Evolutionary conservation across 345 rosid species (phyloP).

Genomic region (Conringia planisiliqua): DNA sequence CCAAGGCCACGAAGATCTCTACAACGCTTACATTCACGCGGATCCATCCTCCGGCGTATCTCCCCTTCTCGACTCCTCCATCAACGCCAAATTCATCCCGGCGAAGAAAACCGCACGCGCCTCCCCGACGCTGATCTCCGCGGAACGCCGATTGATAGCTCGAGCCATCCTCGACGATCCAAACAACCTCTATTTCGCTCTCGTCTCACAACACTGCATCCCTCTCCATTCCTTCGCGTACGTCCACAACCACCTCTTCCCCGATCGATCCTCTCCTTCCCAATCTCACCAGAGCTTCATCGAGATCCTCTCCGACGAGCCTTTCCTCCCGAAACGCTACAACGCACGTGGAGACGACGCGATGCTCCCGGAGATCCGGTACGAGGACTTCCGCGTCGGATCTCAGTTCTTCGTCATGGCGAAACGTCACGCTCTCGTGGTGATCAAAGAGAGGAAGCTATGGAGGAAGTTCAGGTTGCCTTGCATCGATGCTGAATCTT

Average conservation of each 20-base stretch:
- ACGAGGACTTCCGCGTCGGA: conserved; percentile 64
- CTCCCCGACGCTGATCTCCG: conserved; percentile 69
- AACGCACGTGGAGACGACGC: conserved; percentile 52
- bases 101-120: conserved; percentile 61
- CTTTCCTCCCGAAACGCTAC: conserved; percentile 60
- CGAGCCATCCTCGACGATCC: conserved; percentile 80
- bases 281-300: conserved; percentile 48
- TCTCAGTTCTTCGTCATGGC: conserved; percentile 84
- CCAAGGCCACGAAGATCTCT: conserved; percentile 45
- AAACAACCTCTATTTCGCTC: conserved; percentile 68
- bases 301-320: conserved; percentile 64
- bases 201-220: conserved; percentile 72
- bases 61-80: conserved; percentile 28
- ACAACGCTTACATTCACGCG: conserved; percentile 77
- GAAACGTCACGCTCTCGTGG: conserved; percentile 64
- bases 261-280: conserved; percentile 10
- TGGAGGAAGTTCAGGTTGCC: conserved; percentile 80
- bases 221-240: conserved; percentile 78
- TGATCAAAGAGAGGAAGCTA: conserved; percentile 53
- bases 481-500: conserved; percentile 48
- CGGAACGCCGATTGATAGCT: conserved; percentile 72
- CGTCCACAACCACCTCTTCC: conserved; percentile 58
- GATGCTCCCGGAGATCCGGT: conserved; percentile 70
- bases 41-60: conserved; percentile 45
- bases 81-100: conserved; percentile 53